Evolutionary conservation across 1,284 basidiomycete species (phyloP).

Genomic region (Crocinoboletus sp.): DNA sequence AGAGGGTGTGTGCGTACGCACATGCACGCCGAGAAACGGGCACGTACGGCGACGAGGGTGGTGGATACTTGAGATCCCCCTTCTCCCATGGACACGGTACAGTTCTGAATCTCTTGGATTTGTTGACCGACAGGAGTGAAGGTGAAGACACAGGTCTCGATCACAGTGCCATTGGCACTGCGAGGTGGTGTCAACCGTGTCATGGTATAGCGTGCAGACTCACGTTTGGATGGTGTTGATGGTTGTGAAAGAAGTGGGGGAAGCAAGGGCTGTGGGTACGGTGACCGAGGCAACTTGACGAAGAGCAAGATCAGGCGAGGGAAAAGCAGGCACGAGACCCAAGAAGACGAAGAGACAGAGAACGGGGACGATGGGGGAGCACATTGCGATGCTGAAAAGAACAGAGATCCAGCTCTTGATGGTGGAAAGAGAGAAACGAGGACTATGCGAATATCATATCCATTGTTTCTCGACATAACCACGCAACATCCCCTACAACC

Average conservation of each 20-base stretch:
- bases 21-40: background rate
- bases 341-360: constrained; percentile 19
- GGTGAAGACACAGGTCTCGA: constrained; percentile 59
- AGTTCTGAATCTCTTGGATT: constrained; percentile 56
- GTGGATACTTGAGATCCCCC: constrained; percentile 12
- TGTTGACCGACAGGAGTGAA: constrained; percentile 56
- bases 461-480: constrained; percentile 19
- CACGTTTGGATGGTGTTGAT: constrained; percentile 28
- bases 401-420: constrained; percentile 32
- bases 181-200: background rate
- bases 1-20: no score
- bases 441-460: constrained; percentile 4
- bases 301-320: constrained; percentile 13
- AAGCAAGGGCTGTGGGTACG: constrained; percentile 18
- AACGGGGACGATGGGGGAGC: constrained; percentile 6
- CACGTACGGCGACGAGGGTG: constrained; percentile 7
- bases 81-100: constrained; percentile 44
- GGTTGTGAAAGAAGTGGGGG: constrained; percentile 29
- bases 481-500: constrained; percentile 9
- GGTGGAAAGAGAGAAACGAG: background rate
- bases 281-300: constrained; percentile 25
- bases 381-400: constrained; percentile 18
- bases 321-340: constrained; percentile 22
- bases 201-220: constrained; percentile 1
- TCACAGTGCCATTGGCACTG: constrained; percentile 46